Conservation (phyloP, 306 rosid species). For the Cicer chorassanicum region DNA sequence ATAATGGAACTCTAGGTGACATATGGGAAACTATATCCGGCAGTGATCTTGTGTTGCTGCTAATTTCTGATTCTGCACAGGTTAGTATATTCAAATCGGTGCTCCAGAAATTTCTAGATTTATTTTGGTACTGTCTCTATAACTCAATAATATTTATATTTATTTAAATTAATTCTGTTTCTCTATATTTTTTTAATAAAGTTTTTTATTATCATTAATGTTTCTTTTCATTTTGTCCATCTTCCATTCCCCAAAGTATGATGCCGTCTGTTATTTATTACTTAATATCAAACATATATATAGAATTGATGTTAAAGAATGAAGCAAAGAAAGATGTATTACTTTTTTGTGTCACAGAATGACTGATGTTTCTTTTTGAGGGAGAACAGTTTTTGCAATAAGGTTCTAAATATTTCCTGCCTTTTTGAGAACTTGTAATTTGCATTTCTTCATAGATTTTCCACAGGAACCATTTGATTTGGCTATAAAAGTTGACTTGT, state of each 20-base stretch:
- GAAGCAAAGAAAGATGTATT: background rate
- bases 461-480: background rate
- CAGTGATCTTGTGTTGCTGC: conserved; percentile 91
- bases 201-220: background rate
- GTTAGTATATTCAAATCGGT: conserved; percentile 51
- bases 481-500: background rate
- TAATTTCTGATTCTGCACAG: conserved; percentile 98
- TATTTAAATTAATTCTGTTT: conserved; percentile 12
- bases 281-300: background rate
- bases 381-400: background rate
- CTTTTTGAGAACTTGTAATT: background rate
- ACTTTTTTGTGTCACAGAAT: background rate
- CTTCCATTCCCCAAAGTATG: background rate
- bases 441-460: background rate
- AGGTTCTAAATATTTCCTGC: conserved; percentile 7
- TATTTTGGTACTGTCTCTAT: background rate
- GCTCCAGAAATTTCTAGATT: background rate
- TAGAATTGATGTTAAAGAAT: background rate
- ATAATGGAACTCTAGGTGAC: conserved; percentile 93
- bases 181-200: background rate
- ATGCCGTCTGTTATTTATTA: background rate
- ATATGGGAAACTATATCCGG: conserved; percentile 81
- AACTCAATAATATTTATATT: background rate
- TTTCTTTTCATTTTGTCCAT: background rate
- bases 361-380: background rate